These are phyloP conservation scores for Ensete glaucum DNA, from an alignment of 176 grass and related monocot genomes.

Conservation along the genomic window DNA sequence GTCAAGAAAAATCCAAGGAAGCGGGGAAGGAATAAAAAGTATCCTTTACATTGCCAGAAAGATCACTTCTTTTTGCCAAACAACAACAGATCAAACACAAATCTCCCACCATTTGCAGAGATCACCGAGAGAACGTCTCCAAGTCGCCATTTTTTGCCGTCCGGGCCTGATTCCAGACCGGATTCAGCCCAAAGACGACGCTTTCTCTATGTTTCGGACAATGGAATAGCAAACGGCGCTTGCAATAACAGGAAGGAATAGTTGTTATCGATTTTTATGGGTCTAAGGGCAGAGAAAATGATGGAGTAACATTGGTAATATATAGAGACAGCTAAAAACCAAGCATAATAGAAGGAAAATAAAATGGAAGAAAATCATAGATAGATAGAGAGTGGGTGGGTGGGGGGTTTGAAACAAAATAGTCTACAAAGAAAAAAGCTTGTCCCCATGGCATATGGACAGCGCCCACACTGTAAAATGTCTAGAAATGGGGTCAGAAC, in stretches of 20 bases:
- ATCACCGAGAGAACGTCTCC: background rate
- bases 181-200: conserved; percentile 6
- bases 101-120: background rate
- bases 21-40: background rate
- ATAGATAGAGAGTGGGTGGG: background rate
- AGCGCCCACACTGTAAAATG: background rate
- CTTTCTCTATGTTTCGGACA: background rate
- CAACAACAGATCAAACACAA: background rate
- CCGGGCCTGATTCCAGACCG: conserved; percentile 1
- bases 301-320: background rate
- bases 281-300: background rate
- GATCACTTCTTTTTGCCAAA: background rate
- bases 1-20: background rate
- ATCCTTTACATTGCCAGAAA: background rate
- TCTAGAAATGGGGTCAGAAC: background rate
- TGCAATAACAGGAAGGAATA: background rate
- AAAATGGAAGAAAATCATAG: background rate
- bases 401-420: background rate
- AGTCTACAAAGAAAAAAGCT: background rate
- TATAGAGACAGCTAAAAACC: background rate
- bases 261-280: background rate
- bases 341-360: background rate
- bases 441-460: background rate
- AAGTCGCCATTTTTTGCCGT: conserved; percentile 3
- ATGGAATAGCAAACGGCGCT: background rate